Conservation (phyloP, 257 asterid species). For the Scutellaria minor region DNA sequence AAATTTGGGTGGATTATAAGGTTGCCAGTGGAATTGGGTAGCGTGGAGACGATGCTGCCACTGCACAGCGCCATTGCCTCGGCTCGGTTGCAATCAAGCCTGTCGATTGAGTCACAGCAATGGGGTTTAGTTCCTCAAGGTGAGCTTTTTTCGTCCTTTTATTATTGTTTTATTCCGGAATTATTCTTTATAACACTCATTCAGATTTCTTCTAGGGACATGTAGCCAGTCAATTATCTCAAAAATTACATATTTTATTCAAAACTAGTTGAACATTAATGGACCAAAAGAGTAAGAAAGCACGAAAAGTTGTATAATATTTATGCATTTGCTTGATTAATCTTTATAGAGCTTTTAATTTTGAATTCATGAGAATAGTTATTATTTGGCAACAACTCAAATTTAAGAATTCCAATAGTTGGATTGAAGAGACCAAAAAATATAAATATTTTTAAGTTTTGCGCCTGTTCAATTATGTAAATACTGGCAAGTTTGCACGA, state of each 20-base stretch:
- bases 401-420: no score
- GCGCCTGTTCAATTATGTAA: background rate
- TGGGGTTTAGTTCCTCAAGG: constrained; percentile 77
- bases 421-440: background rate
- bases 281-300: no score
- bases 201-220: background rate
- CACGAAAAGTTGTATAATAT: no score
- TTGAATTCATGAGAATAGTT: no score
- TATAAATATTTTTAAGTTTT: background rate
- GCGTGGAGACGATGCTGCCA: constrained; percentile 62
- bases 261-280: no score
- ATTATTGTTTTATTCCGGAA: background rate
- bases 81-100: constrained; percentile 56
- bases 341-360: no score
- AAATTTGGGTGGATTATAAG: constrained; percentile 38
- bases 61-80: constrained; percentile 71
- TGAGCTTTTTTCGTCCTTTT: constrained; percentile 25
- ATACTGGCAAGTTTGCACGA: background rate
- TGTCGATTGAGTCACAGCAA: constrained; percentile 55
- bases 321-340: no score
- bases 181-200: background rate
- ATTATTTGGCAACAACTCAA: no score
- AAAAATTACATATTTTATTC: no score
- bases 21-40: constrained; percentile 64
- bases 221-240: no score